These are phyloP conservation scores for Vitis hybrid DNA, from an alignment of 177 flowering plant species.

Conservation along the genomic window DNA sequence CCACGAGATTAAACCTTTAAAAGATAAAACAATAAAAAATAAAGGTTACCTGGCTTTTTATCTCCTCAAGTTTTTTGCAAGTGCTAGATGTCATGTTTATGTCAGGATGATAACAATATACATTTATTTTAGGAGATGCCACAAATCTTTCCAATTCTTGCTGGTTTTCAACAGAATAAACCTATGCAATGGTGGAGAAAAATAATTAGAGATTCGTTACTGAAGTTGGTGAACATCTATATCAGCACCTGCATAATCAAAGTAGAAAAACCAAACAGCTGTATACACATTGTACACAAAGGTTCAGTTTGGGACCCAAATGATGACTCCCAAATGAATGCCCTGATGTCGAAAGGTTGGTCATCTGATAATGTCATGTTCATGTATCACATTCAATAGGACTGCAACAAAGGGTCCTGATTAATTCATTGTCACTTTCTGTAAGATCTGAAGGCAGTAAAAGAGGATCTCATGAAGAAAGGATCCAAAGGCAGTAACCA, in stretches of 20 bases:
- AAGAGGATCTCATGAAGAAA: too few species aligned
- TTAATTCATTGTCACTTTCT: too few species aligned
- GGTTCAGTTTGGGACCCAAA: too few species aligned
- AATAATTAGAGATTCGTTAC: slow-evolving; percentile 2
- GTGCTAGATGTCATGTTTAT: slow-evolving; percentile 23
- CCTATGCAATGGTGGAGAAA: slow-evolving; percentile 37
- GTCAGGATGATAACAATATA: slow-evolving; percentile 54
- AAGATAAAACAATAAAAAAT: background rate
- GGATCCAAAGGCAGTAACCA: too few species aligned
- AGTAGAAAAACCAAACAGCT: background rate
- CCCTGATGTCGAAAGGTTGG: too few species aligned
- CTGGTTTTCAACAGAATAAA: slow-evolving; percentile 64
- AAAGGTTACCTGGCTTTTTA: slow-evolving; percentile 58
- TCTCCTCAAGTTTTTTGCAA: slow-evolving; percentile 47
- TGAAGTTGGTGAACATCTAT: background rate
- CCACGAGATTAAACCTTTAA: too few species aligned
- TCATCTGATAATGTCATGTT: too few species aligned
- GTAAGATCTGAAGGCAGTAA: too few species aligned
- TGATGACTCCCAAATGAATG: too few species aligned
- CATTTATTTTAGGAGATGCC: slow-evolving; percentile 55
- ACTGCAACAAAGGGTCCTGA: too few species aligned
- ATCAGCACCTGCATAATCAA: background rate
- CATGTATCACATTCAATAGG: too few species aligned
- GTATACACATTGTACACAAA: too few species aligned
- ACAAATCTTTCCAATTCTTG: slow-evolving; percentile 70